phyloP scores from a whole-genome alignment of 306 rosid species.

The Inga leiocalycina region DNA sequence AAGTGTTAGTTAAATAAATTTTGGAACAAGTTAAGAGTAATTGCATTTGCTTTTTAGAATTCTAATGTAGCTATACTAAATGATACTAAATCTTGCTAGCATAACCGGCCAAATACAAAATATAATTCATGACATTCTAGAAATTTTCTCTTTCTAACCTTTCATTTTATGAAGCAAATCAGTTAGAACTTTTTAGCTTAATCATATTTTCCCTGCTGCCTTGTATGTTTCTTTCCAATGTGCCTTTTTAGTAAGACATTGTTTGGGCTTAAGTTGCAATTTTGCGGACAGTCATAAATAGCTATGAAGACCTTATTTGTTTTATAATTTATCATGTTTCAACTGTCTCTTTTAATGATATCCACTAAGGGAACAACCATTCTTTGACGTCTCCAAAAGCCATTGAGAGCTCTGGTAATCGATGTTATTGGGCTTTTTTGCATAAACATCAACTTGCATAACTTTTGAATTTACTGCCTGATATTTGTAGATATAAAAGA shows the following conservation, averaged over 20 bases:
- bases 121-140: no score
- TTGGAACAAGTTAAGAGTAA: no score
- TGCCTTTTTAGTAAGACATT: no score
- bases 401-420: no score
- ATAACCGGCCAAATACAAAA: neutral
- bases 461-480: neutral
- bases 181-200: neutral
- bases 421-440: neutral
- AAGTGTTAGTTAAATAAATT: neutral
- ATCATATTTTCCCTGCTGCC: neutral
- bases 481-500: no score
- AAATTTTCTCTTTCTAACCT: neutral
- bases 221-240: no score
- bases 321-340: neutral
- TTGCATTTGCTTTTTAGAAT: neutral
- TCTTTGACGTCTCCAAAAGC: constrained; percentile 37
- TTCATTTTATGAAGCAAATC: neutral
- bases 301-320: neutral
- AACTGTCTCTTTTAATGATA: neutral
- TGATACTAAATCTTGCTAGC: neutral
- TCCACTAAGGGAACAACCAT: neutral
- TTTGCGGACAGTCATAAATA: no score
- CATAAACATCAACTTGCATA: neutral
- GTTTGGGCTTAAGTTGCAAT: no score
- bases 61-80: neutral